phyloP scores from a whole-genome alignment of 2,329 filamentous ascomycete species.

The Zarea fungicola region DNA sequence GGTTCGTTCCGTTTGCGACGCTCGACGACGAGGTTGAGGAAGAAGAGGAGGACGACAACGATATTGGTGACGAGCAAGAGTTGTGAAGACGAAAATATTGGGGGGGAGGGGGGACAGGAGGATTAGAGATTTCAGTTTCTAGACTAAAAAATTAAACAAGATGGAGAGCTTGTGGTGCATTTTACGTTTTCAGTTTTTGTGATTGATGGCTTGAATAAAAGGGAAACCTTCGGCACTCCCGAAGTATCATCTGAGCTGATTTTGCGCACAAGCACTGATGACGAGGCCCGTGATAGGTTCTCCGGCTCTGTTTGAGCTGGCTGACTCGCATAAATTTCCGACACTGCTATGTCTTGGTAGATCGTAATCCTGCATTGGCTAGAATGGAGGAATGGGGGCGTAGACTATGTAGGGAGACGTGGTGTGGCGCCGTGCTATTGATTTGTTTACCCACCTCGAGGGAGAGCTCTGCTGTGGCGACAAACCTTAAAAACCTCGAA shows the following conservation, averaged over 20 bases:
- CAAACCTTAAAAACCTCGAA: conserved; percentile 10
- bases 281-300: too few relatives aligned
- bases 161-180: too few relatives aligned
- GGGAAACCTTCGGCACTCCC: too few relatives aligned
- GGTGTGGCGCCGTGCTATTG: conserved; percentile 11
- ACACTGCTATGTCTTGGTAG: background rate
- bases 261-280: too few relatives aligned
- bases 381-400: background rate
- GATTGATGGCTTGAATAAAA: too few relatives aligned
- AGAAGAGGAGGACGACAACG: conserved; percentile 25
- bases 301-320: background rate
- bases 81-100: background rate
- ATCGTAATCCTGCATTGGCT: background rate
- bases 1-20: conserved; percentile 68
- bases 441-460: conserved; percentile 10
- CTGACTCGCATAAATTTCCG: background rate
- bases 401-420: background rate
- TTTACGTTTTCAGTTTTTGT: too few relatives aligned
- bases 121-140: too few relatives aligned
- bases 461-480: background rate
- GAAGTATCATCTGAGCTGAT: too few relatives aligned
- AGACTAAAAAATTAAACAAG: too few relatives aligned
- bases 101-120: background rate
- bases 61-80: conserved; percentile 5
- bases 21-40: conserved; percentile 50